Conservation (phyloP, 805 yeast genomes). For the Wickerhamiella parazyma region DNA sequence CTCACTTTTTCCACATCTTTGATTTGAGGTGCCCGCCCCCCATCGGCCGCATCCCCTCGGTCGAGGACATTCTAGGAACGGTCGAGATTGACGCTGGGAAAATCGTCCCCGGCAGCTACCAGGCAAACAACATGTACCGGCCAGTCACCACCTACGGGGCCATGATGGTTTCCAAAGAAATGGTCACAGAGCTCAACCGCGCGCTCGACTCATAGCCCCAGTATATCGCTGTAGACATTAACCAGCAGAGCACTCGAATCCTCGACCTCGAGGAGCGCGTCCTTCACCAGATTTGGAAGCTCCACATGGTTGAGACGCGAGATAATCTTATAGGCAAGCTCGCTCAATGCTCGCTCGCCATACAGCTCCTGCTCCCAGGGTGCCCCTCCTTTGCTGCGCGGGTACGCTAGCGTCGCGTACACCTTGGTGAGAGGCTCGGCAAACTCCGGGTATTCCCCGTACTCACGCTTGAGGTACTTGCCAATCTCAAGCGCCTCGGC, state of each 20-base stretch:
- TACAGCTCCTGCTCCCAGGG: constrained; percentile 5
- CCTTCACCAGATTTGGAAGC: constrained; percentile 1
- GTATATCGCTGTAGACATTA: constrained; percentile 3
- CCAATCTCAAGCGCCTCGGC: constrained; percentile 14
- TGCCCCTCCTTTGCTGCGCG: constrained; percentile 5
- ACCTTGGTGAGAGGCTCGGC: background rate
- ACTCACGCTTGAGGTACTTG: constrained; percentile 7
- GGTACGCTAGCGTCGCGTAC: constrained; percentile 9
- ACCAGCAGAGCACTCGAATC: constrained; percentile 1
- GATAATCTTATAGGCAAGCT: constrained; percentile 1
- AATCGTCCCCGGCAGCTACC: constrained; percentile 42
- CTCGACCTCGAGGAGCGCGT: background rate
- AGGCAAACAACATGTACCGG: constrained; percentile 47
- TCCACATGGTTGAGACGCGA: background rate
- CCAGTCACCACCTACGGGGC: constrained; percentile 38
- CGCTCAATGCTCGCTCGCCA: constrained; percentile 6
- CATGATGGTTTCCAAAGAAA: constrained; percentile 37
- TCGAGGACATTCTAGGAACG: constrained; percentile 59
- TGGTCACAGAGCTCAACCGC: constrained; percentile 25
- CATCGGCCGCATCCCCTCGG: constrained; percentile 53
- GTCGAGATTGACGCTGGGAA: constrained; percentile 47
- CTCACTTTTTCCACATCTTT: constrained; percentile 51
- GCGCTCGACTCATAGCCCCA: background rate
- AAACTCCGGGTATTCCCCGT: background rate
- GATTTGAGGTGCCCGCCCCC: constrained; percentile 55